Base-by-base conservation (phyloP, 129 eudicot genomes). In the Chrysanthemum lavandulifolium region DNA sequence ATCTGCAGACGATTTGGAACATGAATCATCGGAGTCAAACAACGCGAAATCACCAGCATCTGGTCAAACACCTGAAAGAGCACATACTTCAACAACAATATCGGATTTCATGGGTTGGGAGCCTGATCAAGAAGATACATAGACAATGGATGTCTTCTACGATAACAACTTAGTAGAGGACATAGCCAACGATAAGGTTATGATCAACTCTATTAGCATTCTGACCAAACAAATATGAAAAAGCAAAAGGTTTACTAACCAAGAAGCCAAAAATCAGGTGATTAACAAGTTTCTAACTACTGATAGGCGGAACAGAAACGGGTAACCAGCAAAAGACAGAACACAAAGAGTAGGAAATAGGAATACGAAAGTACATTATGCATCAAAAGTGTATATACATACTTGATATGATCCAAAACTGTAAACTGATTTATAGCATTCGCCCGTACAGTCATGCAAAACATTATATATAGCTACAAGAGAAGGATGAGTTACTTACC, bases 61-160 rank as follows among this genome's bases (percentile, higher is more conserved):
- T 7, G 31, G 57, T 65, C 79, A 74, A 74, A 60, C 73, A 57
- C 55, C 81, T 8, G 61, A 67, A 60, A 80, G 51, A 73, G 67
- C 87, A 54, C 85, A 87, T 66, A 64, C 75, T 14, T 85, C 94
- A 43, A 81, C 80, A 78, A 88, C 88, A 76, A 70, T 82, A 50
- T 84, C 82, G 1, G 95, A 91, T 82, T 55, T 88, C 70, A 84
- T 91, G 84, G 92, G 90, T 3, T 86, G 88, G 92, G 82, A 79
- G 57, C 47, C 80, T 16, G 92, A 84, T 33, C 74, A 77, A 61
- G 79, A 67, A 51, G 89, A 78, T 9, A 21, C 72, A 15, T 79
- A 40, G 18, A 18, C 18, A 21, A 71, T 29, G 23, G 76, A 58
- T 60, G 76, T 16, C 25, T 18, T 47, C 61, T 43, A 65, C 1